Percentiles rank a stretch among this genome's conserved stretches.
These are phyloP conservation scores for Akanthomyces uredinophilus DNA, from an alignment of 2,329 filamentous ascomycete genomes.

Conservation along the genomic window DNA sequence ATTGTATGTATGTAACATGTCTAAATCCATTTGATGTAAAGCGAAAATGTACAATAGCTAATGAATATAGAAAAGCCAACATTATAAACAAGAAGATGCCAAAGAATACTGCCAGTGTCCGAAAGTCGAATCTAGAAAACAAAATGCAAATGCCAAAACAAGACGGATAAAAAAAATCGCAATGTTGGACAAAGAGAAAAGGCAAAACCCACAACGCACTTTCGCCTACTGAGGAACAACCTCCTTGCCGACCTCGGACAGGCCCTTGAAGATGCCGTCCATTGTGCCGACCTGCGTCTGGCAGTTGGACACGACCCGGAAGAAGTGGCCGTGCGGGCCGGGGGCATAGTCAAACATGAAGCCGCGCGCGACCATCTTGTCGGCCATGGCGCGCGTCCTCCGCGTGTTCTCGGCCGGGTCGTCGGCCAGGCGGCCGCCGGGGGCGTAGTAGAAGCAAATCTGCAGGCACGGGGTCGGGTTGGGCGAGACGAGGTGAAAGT, in stretches of 20 bases:
- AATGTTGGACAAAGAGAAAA: neutral
- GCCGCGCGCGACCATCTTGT: slow-evolving; percentile 42
- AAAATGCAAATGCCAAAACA: neutral
- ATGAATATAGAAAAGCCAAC: neutral
- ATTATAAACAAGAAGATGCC: neutral
- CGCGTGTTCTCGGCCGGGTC: slow-evolving; percentile 42
- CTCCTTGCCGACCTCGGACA: slow-evolving; percentile 40
- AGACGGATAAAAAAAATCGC: neutral
- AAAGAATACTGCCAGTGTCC: neutral
- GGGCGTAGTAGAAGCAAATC: slow-evolving; percentile 87
- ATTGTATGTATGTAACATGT: neutral
- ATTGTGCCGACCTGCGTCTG: slow-evolving; percentile 49
- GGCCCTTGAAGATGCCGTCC: slow-evolving; percentile 47
- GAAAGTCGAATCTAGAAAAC: neutral
- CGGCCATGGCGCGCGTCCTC: slow-evolving; percentile 44
- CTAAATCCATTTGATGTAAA: neutral
- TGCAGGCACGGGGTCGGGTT: slow-evolving; percentile 84
- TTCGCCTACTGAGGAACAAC: neutral
- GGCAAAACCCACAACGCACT: neutral
- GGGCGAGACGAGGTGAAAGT: slow-evolving; percentile 68
- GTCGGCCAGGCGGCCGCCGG: slow-evolving; percentile 41
- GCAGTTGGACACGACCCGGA: slow-evolving; percentile 53
- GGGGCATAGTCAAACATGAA: slow-evolving; percentile 60
- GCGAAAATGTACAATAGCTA: neutral
- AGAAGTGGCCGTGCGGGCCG: slow-evolving; percentile 49